Conservation (phyloP, 805 yeast genomes). For the Yarrowia sp. region DNA sequence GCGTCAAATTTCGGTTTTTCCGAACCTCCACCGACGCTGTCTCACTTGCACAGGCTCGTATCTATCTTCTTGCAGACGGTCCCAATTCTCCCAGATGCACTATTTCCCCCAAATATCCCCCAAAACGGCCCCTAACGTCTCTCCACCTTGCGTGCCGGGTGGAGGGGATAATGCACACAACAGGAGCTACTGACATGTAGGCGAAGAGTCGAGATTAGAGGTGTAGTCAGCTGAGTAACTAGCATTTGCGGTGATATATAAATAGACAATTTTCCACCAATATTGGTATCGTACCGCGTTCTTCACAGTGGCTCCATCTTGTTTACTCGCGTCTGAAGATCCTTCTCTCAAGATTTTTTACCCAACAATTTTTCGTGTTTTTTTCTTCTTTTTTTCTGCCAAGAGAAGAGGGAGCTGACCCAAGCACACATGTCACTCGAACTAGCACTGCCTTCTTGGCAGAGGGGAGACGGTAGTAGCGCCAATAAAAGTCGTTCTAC, state of each 20-base stretch:
- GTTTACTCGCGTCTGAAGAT: too few relatives aligned
- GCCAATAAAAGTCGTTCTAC: too few relatives aligned
- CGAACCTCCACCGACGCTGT: neutral
- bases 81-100: neutral
- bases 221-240: too few relatives aligned
- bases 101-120: too few relatives aligned
- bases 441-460: neutral
- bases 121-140: neutral
- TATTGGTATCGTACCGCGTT: too few relatives aligned
- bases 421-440: neutral
- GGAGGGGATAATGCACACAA: too few relatives aligned
- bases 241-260: too few relatives aligned
- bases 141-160: neutral
- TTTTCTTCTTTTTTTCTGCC: too few relatives aligned
- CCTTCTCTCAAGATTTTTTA: neutral
- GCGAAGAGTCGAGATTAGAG: too few relatives aligned
- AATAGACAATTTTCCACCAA: too few relatives aligned
- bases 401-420: neutral
- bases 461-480: neutral
- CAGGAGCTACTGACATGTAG: too few relatives aligned
- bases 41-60: neutral
- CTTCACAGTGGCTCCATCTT: too few relatives aligned
- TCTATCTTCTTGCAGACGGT: neutral
- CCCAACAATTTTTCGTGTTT: neutral
- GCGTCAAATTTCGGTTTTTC: neutral